phyloP scores from a whole-genome alignment of 1,139 yeast genomes.

The Meyerozyma guilliermondii region DNA sequence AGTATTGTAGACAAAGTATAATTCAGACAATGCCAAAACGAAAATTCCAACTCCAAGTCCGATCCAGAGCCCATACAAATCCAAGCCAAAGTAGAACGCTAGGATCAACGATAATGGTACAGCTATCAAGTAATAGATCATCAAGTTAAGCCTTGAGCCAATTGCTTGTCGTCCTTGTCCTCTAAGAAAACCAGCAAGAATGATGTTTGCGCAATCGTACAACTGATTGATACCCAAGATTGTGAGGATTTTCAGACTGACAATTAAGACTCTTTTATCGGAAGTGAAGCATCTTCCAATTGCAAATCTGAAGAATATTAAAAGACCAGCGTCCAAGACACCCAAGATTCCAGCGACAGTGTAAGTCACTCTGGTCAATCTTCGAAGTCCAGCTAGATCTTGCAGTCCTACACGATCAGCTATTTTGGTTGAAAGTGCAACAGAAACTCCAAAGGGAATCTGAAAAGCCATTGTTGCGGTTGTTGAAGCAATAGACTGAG shows the following conservation, averaged over 20 bases:
- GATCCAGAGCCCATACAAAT: constrained; percentile 9
- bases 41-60: constrained; percentile 12
- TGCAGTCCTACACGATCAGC: constrained; percentile 4
- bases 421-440: constrained; percentile 4
- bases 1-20: constrained; percentile 6
- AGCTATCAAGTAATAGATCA: constrained; percentile 15
- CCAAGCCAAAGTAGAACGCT: constrained; percentile 15
- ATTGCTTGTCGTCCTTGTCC: constrained; percentile 5
- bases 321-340: background rate
- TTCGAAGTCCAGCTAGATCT: background rate
- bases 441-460: constrained; percentile 4
- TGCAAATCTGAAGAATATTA: background rate
- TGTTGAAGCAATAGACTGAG: constrained; percentile 3
- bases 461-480: constrained; percentile 5
- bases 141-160: constrained; percentile 3
- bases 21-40: constrained; percentile 9
- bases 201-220: constrained; percentile 1
- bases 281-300: constrained; percentile 3
- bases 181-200: constrained; percentile 3
- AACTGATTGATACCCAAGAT: constrained; percentile 3
- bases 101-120: constrained; percentile 25
- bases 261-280: constrained; percentile 3
- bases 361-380: background rate
- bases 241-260: constrained; percentile 1
- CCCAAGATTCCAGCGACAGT: constrained; percentile 1